A percentile compares a stretch with the other conserved stretches of the same genome.
These are phyloP conservation scores for Cutaneotrichosporon sp. DNA, from an alignment of 1,284 basidiomycete species.

Conservation along the genomic window DNA sequence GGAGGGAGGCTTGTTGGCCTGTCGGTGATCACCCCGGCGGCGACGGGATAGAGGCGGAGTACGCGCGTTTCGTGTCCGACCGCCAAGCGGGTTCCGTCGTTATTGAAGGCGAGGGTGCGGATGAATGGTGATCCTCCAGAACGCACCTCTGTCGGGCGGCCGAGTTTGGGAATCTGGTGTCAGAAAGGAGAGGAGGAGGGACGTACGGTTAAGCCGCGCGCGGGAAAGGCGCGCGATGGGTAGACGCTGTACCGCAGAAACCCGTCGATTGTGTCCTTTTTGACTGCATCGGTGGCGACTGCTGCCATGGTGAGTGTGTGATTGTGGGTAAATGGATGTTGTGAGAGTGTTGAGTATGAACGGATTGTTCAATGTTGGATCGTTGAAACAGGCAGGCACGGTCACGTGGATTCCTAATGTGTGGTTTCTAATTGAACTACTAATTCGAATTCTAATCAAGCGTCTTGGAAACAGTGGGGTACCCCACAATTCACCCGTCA, in stretches of 20 bases:
- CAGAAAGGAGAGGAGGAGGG: background rate
- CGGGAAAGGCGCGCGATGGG: constrained; percentile 24
- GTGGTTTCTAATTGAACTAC: background rate
- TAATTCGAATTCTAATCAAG: too few species aligned
- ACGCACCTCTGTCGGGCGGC: constrained; percentile 28
- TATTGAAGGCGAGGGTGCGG: constrained; percentile 31
- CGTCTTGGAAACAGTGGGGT: background rate
- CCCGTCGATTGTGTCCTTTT: constrained; percentile 11
- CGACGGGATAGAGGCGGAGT: constrained; percentile 21
- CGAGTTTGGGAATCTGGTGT: constrained; percentile 29
- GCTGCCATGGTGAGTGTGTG: background rate
- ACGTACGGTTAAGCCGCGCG: constrained; percentile 34
- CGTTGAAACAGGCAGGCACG: background rate
- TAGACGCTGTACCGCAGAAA: constrained; percentile 29
- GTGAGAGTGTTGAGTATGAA: background rate
- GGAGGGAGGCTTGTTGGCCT: constrained; percentile 26
- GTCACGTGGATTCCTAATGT: background rate
- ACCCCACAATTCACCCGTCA: background rate
- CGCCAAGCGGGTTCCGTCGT: constrained; percentile 32
- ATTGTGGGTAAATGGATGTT: background rate
- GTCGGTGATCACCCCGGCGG: constrained; percentile 11
- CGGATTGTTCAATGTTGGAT: background rate
- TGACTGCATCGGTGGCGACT: background rate
- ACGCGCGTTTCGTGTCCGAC: constrained; percentile 34
- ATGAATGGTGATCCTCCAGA: constrained; percentile 33